These are phyloP conservation scores for Wallacemonas rigidus DNA, from an alignment of 208 protist genomes.

Conservation along the genomic window DNA sequence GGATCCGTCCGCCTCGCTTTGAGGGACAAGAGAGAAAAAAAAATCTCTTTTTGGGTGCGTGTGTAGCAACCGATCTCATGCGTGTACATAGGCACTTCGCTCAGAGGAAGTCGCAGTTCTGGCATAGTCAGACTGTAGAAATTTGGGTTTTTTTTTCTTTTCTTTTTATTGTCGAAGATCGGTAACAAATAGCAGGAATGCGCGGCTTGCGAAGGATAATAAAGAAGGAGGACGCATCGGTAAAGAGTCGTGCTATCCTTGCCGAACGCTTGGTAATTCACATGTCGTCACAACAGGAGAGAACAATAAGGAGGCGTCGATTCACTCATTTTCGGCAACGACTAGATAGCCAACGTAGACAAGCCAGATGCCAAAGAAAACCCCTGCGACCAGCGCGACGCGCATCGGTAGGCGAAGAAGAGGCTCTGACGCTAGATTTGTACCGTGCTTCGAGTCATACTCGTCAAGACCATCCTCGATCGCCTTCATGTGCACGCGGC, in stretches of 20 bases:
- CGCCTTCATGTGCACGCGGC: conserved; percentile 44
- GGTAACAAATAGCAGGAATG: background rate
- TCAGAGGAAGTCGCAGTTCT: background rate
- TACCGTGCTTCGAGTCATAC: conserved; percentile 20
- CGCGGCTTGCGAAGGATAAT: background rate
- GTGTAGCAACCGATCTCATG: no score
- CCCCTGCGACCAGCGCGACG: background rate
- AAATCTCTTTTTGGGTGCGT: no score
- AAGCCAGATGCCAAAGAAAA: background rate
- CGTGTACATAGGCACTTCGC: no score
- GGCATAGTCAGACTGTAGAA: background rate
- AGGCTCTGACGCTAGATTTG: background rate
- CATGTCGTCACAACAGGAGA: no score
- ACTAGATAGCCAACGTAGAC: conserved; percentile 3
- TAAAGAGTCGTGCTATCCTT: background rate
- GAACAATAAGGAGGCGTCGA: background rate
- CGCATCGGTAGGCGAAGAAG: conserved; percentile 2
- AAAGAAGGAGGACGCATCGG: background rate
- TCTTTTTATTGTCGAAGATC: background rate
- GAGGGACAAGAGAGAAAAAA: no score
- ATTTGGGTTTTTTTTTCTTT: background rate
- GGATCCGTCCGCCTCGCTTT: no score
- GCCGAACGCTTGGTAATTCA: no score
- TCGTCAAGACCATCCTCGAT: conserved; percentile 41
- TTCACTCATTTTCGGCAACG: background rate